Evolutionary conservation across 2,329 filamentous ascomycete species (phyloP), one percentile per base, ranked within the genome.

Genomic region (Tricladium varicosporioides): DNA sequence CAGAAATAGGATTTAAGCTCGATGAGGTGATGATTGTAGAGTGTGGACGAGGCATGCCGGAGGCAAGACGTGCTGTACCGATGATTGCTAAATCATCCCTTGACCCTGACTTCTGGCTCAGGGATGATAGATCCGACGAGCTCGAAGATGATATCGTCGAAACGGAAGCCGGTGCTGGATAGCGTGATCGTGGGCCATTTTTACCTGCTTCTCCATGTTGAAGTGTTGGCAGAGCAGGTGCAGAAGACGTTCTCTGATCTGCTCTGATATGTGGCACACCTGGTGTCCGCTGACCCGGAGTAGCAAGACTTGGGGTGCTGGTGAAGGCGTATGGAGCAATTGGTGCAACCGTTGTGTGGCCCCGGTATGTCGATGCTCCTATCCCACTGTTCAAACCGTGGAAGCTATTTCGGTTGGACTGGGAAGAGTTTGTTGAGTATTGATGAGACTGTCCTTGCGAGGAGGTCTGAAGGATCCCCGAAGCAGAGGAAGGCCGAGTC

Each of bases 301-400:
- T 81, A 59, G 82, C 80, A 64, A 90, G 73, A 61, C 79, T 85
- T 19, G 88, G 86, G n/a, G 87, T 87, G 65, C 78, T 81, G 2
- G 84, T 88, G 69, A 92, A 92, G 44, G 88, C 87, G 73, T 92
- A 92, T 8, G 88, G 88, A 69, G 91, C 87, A 60, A 90, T 83
- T 13, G 87, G 83, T 19, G 77, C 77, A 33, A 79, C 75, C 27
- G 70, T 55, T 49, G 70, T 69, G 62, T 75, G 80, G 60, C 78
- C 78, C 67, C 80, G 83, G 70, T 84, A 88, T 54, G 73, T 77
- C 44, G 75, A 70, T 43, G 76, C 74, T 48, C 66, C 71, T 54
- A 71, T 69, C 63, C 72, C 78, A 68, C 71, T 78, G 69, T 77
- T 76, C 67, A 77, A 76, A 70, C 72, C 76, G 63, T 82, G 81